A percentile compares a stretch with the other conserved stretches of the same genome.
Evolutionary conservation across 139 green algal genomes (phyloP).

Genomic region (Ettlia oleoabundans): DNA sequence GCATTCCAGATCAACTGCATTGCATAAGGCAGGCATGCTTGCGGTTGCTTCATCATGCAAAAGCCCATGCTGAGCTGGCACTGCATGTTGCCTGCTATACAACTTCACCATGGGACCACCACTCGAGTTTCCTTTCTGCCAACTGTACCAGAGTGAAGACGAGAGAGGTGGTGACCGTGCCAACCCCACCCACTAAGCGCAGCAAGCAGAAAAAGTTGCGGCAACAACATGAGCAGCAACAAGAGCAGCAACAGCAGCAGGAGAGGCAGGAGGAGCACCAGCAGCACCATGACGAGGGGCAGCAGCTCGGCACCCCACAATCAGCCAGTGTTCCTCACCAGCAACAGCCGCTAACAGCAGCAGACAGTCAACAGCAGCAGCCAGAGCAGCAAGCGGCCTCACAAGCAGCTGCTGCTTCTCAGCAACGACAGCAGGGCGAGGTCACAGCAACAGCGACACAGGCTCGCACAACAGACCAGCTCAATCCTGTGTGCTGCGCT

Average conservation of each 20-base stretch:
- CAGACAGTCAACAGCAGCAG: background rate
- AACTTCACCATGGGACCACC: too few relatives aligned
- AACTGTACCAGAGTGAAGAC: slow-evolving; percentile 10
- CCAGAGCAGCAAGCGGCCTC: background rate
- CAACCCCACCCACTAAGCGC: background rate
- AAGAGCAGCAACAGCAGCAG: background rate
- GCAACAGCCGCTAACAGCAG: background rate
- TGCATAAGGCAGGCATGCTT: too few relatives aligned
- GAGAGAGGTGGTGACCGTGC: background rate
- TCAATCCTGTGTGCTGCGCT: slow-evolving; percentile 50
- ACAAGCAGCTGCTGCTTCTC: background rate
- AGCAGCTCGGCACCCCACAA: background rate
- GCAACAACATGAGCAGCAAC: background rate
- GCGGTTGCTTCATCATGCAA: background rate
- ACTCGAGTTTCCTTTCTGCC: background rate
- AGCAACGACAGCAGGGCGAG: too few relatives aligned
- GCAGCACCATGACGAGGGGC: background rate
- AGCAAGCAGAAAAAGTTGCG: background rate
- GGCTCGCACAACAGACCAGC: slow-evolving; percentile 9
- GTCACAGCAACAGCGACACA: too few relatives aligned
- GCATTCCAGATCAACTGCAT: too few relatives aligned
- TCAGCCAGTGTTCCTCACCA: background rate
- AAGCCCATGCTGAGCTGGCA: background rate
- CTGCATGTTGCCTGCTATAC: too few relatives aligned
- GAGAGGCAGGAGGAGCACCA: background rate